Conservation (phyloP, 768 basidiomycete genomes). For the Trametes cinnabarina region DNA sequence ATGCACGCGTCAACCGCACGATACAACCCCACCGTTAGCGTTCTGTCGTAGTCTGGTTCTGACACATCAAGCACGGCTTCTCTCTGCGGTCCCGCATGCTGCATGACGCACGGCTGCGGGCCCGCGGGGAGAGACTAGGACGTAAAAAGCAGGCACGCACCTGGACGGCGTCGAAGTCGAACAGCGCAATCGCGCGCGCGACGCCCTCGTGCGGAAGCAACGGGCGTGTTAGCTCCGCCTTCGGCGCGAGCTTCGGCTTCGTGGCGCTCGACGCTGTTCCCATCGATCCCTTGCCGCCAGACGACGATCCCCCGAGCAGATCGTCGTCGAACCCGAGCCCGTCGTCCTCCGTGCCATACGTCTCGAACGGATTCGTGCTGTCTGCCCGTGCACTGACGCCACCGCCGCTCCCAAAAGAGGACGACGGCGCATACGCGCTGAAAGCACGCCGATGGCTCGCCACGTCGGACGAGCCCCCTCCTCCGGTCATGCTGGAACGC, state of each 20-base stretch:
- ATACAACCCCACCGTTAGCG: too few species aligned
- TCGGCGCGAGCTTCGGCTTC: conserved; percentile 40
- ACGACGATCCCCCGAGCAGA: conserved; percentile 10
- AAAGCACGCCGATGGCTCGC: conserved; percentile 35
- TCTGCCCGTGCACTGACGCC: background rate
- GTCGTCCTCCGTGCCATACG: conserved; percentile 1
- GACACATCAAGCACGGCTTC: too few species aligned
- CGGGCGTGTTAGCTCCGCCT: conserved; percentile 49
- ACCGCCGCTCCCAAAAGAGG: conserved; percentile 8
- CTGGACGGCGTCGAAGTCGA: conserved; percentile 71
- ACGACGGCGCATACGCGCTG: conserved; percentile 30
- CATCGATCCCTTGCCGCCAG: conserved; percentile 1
- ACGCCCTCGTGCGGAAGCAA: conserved; percentile 57
- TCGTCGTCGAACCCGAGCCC: conserved; percentile 15
- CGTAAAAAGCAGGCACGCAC: conserved; percentile 33
- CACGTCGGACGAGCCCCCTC: conserved; percentile 28
- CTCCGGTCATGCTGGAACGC: conserved; percentile 28
- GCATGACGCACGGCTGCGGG: too few species aligned
- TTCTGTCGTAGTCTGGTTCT: too few species aligned
- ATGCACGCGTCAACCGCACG: too few species aligned
- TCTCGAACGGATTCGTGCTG: conserved; percentile 22
- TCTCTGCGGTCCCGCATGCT: too few species aligned
- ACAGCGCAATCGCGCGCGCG: conserved; percentile 71
- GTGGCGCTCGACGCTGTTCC: background rate
- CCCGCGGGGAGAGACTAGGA: background rate